Base-by-base conservation (phyloP, 306 rosid genomes). In the Fragaria iinumae region DNA sequence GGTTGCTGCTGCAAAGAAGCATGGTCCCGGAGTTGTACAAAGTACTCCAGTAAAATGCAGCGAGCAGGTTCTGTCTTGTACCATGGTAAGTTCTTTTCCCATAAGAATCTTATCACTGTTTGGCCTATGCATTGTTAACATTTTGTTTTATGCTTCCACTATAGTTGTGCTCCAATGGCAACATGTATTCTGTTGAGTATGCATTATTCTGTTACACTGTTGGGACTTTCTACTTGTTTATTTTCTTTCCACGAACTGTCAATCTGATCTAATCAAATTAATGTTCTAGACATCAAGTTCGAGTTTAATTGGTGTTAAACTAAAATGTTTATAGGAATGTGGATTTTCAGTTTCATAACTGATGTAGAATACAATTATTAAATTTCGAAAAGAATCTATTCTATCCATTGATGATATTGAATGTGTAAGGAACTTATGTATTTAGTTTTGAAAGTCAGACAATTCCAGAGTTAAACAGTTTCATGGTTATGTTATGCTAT, bases 1-100 rank as follows among this genome's bases (percentile, higher is more conserved):
- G 70, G 84, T 84, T 80, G 82, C 80, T 23, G 47, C 74, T 4
- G 77, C 76, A 4, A 80, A 67, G 77, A 76, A 57, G 67, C 72
- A 50, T 38, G 77, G 77, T 76, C 44, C 76, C 52, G 79, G 48
- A 14, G 64, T 72, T 45, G 5, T 13, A 57, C 76, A 49, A 5
- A 39, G 7, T 25, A 52, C 20, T 17, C n/a, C 55, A 32, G 36
- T 45, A 60, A 73, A 50, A 27, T 76, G 79, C 71, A 57, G 66
- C 38, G 76, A 38, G 77, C 75, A 68, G 76, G 64, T 60, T 78
- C 76, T 68, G 17, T 73, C 82, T 60, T 73, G 57, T 69, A 68
- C 74, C 25, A 5, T 27, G 76, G 82, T 82, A 69, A 49, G 76
- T 77, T 72, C 14, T 39, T 66, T 73, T 56, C 44, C 39, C 73